Conservation (phyloP, 768 basidiomycete species). For the Leucocoprinus sp. region DNA sequence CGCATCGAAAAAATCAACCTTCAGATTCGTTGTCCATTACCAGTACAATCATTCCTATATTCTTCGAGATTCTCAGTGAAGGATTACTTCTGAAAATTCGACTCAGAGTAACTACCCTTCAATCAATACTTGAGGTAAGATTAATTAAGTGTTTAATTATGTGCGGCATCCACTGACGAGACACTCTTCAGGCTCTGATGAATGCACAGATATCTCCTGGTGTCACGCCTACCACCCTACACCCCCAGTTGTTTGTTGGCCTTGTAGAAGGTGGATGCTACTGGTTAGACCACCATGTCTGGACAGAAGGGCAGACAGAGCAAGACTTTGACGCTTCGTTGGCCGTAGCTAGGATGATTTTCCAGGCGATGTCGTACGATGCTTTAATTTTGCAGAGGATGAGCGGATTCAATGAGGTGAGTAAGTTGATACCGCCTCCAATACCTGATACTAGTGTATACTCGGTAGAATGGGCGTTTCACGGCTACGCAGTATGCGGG, state of each 20-base stretch:
- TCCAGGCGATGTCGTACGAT: slow-evolving; percentile 40
- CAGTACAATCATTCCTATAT: slow-evolving; percentile 29
- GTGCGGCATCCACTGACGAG: neutral
- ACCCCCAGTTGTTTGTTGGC: slow-evolving; percentile 5
- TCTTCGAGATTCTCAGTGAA: slow-evolving; percentile 47
- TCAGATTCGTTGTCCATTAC: slow-evolving; percentile 16
- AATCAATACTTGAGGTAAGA: slow-evolving; percentile 45
- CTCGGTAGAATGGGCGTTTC: neutral
- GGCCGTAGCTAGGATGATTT: slow-evolving; percentile 43
- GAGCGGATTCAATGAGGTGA: slow-evolving; percentile 29
- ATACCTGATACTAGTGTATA: slow-evolving; percentile 3
- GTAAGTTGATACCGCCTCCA: neutral
- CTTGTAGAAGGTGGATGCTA: slow-evolving; percentile 44
- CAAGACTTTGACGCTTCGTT: slow-evolving; percentile 45
- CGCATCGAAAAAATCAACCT: slow-evolving; percentile 30
- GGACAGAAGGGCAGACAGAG: slow-evolving; percentile 38
- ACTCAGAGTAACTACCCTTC: slow-evolving; percentile 38
- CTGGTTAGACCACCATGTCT: slow-evolving; percentile 44
- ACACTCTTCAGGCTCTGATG: slow-evolving; percentile 3
- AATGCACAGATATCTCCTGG: slow-evolving; percentile 15
- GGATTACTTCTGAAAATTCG: slow-evolving; percentile 46
- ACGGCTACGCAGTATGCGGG: slow-evolving; percentile 32
- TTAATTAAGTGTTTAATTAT: neutral
- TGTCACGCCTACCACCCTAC: slow-evolving; percentile 2
- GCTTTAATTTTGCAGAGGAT: slow-evolving; percentile 31